phyloP scores from a whole-genome alignment of 176 grass and related monocot species.

The Musa schizocarpa region DNA sequence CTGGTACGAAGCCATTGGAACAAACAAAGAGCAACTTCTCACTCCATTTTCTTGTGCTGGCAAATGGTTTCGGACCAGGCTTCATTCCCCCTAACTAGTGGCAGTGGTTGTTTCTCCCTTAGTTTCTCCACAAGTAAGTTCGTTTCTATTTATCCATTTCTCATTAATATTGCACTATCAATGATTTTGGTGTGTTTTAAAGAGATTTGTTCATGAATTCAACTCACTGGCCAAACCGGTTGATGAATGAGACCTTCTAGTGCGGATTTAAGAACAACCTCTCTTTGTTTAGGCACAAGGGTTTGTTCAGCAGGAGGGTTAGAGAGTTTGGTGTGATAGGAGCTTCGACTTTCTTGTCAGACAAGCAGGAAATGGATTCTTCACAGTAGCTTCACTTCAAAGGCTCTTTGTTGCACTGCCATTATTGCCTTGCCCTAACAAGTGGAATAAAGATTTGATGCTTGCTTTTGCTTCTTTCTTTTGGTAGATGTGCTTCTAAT shows the following conservation, averaged over 20 bases:
- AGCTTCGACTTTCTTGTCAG: conserved; percentile 6
- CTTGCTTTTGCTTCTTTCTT: too few species aligned
- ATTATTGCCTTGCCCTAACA: not conserved
- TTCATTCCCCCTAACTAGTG: conserved; percentile 90
- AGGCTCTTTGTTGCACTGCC: conserved; percentile 8
- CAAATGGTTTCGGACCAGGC: conserved; percentile 87
- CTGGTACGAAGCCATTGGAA: conserved; percentile 3
- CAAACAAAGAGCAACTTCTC: not conserved
- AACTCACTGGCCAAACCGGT: too few species aligned
- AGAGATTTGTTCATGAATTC: conserved; percentile 1
- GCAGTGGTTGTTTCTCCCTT: too few species aligned
- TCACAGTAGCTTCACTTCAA: not conserved
- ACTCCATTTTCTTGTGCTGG: not conserved
- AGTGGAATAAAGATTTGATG: too few species aligned
- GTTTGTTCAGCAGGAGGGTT: not conserved
- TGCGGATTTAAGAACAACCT: too few species aligned
- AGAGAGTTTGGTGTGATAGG: not conserved
- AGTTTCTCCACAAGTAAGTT: too few species aligned
- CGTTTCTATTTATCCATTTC: too few species aligned
- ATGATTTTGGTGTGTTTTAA: too few species aligned
- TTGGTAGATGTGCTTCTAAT: too few species aligned
- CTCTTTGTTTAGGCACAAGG: too few species aligned
- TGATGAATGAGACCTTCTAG: too few species aligned
- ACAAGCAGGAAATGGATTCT: not conserved
- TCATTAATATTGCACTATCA: too few species aligned